Evolutionary conservation across 176 grass and related monocot genomes (phyloP).

Genomic region (Oryza meridionalis): DNA sequence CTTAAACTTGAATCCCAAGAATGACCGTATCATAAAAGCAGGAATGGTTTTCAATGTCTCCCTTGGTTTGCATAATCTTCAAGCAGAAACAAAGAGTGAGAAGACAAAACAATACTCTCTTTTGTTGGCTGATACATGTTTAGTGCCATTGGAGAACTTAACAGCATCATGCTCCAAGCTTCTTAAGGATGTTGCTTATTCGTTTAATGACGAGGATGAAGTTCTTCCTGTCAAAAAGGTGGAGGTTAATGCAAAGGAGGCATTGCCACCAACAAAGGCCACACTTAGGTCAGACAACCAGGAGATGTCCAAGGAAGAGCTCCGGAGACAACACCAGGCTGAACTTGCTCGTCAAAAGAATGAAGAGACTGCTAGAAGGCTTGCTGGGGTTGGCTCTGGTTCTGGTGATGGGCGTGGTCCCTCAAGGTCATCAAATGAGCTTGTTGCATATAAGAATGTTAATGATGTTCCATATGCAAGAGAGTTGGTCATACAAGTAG

Average conservation of each 20-base stretch:
- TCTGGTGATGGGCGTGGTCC: conserved; percentile 56
- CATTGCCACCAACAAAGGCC: conserved; percentile 53
- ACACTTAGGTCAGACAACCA: conserved; percentile 75
- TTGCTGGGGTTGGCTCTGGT: conserved; percentile 63
- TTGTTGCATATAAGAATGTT: conserved; percentile 78
- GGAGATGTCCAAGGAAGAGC: conserved; percentile 92
- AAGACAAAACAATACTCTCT: conserved; percentile 86
- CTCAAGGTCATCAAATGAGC: conserved; percentile 62
- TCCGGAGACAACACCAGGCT: conserved; percentile 78
- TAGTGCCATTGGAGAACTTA: conserved; percentile 62
- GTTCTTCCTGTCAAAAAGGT: conserved; percentile 20
- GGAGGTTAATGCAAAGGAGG: conserved; percentile 9
- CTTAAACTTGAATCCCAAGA: conserved; percentile 74
- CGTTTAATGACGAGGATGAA: conserved; percentile 73
- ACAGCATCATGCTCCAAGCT: conserved; percentile 78
- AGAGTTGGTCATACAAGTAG: conserved; percentile 81
- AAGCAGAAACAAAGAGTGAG: conserved; percentile 66
- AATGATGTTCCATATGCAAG: conserved; percentile 72
- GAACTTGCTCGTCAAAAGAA: conserved; percentile 90
- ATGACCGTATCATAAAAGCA: conserved; percentile 57
- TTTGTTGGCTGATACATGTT: conserved; percentile 80
- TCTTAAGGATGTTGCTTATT: conserved; percentile 68
- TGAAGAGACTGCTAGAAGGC: conserved; percentile 77
- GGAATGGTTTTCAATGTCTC: conserved; percentile 94
- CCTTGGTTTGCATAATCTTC: conserved; percentile 89